Conservation (phyloP, 495 filamentous ascomycete genomes). For the Penicillium roqueforti region DNA sequence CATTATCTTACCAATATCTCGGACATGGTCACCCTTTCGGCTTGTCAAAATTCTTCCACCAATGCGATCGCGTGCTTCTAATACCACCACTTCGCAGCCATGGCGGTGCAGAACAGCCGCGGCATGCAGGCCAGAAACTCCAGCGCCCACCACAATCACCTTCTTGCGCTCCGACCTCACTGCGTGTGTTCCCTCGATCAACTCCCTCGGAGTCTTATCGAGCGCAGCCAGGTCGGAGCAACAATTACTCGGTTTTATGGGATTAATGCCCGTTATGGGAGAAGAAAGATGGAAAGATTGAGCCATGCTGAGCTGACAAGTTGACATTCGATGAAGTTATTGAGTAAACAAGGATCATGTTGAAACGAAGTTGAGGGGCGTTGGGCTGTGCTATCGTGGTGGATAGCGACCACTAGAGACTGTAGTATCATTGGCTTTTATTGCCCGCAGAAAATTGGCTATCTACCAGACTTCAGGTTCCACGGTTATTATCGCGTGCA, state of each 20-base stretch:
- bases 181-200: constrained; percentile 15
- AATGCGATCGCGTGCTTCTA: constrained; percentile 28
- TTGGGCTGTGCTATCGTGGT: not conserved
- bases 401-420: not conserved
- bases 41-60: constrained; percentile 23
- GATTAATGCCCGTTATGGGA: constrained; percentile 9
- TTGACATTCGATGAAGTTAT: constrained; percentile 16
- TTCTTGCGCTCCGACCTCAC: constrained; percentile 22
- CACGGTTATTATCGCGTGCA: not conserved
- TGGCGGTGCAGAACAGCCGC: constrained; percentile 17
- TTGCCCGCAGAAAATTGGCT: not conserved
- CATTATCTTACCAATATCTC: constrained; percentile 19
- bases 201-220: constrained; percentile 16
- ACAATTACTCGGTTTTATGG: constrained; percentile 24
- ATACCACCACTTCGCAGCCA: constrained; percentile 21
- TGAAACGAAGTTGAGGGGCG: not conserved
- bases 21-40: constrained; percentile 18
- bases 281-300: constrained; percentile 20
- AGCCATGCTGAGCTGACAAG: constrained; percentile 25
- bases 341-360: not conserved
- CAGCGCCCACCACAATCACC: constrained; percentile 27
- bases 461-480: not conserved
- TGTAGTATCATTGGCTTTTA: not conserved
- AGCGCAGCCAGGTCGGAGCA: constrained; percentile 24
- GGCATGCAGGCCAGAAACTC: constrained; percentile 22